phyloP scores from a whole-genome alignment of 306 rosid species.

The Chamaecrista fasciculata region DNA sequence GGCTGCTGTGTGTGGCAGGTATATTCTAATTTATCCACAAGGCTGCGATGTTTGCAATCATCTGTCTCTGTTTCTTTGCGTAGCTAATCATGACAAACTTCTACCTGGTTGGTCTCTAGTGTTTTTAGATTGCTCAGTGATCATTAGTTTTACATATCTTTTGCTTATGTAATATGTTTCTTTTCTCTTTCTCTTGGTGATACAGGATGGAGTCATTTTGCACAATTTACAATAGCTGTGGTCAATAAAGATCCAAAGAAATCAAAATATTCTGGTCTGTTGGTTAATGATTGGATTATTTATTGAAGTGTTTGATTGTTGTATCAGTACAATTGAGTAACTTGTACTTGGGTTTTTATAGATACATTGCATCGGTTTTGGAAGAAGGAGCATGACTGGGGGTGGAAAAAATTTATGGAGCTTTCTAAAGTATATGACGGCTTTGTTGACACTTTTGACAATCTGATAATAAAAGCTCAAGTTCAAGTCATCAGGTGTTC shows the following conservation, averaged over 20 bases:
- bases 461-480: conserved; percentile 96
- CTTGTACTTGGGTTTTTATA: conserved; percentile 32
- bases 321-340: conserved; percentile 3
- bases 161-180: neutral
- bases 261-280: conserved; percentile 75
- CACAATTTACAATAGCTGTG: conserved; percentile 78
- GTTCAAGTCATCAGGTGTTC: conserved; percentile 97
- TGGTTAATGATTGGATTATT: conserved; percentile 15
- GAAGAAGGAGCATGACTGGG: conserved; percentile 99
- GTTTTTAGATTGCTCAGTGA: conserved; percentile 1
- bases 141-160: conserved; percentile 11
- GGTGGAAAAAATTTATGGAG: conserved; percentile 99
- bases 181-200: conserved; percentile 21
- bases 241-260: conserved; percentile 78
- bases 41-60: conserved; percentile 99
- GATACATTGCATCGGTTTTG: conserved; percentile 98
- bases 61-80: conserved; percentile 95
- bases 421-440: conserved; percentile 92
- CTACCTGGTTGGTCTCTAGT: conserved; percentile 74
- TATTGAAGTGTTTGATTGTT: conserved; percentile 15
- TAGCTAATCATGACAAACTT: conserved; percentile 97
- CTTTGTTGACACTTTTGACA: conserved; percentile 89
- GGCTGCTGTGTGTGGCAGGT: conserved; percentile 59
- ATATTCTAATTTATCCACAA: conserved; percentile 94
- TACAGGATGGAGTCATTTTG: conserved; percentile 32